Base-by-base conservation (phyloP, 768 basidiomycete species). In the Cubamyces sp. region DNA sequence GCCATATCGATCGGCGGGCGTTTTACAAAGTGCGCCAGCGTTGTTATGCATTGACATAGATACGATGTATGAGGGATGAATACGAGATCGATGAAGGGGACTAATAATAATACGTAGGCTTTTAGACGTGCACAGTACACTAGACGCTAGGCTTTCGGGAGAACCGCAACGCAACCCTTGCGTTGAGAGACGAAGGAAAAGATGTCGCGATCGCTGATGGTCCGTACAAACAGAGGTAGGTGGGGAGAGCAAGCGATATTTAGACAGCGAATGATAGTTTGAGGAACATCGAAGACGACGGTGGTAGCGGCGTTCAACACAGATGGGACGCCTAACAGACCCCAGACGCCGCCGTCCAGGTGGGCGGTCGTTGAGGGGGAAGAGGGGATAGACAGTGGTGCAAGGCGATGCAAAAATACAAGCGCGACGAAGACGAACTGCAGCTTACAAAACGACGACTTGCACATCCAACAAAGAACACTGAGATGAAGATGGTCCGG, bases 91-190 rank as follows among this genome's bases (percentile, higher is more conserved):
- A 50, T 7, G 19, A 8, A 39, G 21, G 60, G 53, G 56, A 42
- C 40, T 40, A 59, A 64, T 64, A 64, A 64, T 41, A 59, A 64
- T 64, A 64, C 51, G 57, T 45, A 57, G 54, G 49, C 50, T 30
- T 37, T 34, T 51, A 53, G 34, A 45, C 12, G 61, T 45, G 52
- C 23, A 59, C 46, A 45, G 42, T 56, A 62, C 30, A 39, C 16
- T 62, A 62, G 34, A 18, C 43, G 47, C 54, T 60, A 23, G 34
- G 21, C 28, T 49, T 49, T 49, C 25, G 48, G 25, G 25, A 8
- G 48, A 16, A 5, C 48, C 48, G 48, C 48, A 49, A 16, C 48
- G 48, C 45, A 21, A 46, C 19, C 45, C 21, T 11, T 34, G 34
- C 34, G 34, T 34, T 34, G 6, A 9, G 34, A 11, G 34, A 34